Percentiles rank a stretch among this genome's conserved stretches.
Conservation (phyloP, 2,329 filamentous ascomycete genomes). For the Penicillium janthinellum region DNA sequence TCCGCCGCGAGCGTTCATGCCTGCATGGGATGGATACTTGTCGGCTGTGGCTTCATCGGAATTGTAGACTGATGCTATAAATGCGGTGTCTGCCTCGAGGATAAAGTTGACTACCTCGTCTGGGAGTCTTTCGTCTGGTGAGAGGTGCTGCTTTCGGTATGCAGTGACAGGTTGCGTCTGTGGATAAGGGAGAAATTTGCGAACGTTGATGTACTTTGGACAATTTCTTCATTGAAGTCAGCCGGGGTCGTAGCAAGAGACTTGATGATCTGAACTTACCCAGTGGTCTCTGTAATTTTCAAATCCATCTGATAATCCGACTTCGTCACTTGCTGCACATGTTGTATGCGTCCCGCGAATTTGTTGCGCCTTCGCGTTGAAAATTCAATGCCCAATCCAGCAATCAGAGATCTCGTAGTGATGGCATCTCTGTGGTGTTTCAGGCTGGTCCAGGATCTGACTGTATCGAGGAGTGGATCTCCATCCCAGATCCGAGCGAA, state of each 20-base stretch:
- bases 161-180: constrained; percentile 1
- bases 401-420: constrained; percentile 15
- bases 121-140: constrained; percentile 5
- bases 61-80: constrained; percentile 13
- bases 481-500: constrained; percentile 11
- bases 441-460: neutral
- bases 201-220: constrained; percentile 20
- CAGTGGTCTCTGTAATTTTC: constrained; percentile 11
- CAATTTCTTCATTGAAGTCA: constrained; percentile 6
- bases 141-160: constrained; percentile 1
- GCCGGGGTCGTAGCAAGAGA: neutral
- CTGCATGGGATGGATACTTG: constrained; percentile 20
- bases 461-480: constrained; percentile 12
- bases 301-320: constrained; percentile 8
- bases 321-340: neutral
- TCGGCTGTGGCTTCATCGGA: neutral
- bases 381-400: constrained; percentile 24
- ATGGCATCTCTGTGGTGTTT: neutral
- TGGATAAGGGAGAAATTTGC: constrained; percentile 9
- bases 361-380: constrained; percentile 25
- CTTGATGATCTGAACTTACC: constrained; percentile 3
- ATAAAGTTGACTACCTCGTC: constrained; percentile 16
- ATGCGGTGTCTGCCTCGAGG: constrained; percentile 11
- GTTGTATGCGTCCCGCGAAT: constrained; percentile 17
- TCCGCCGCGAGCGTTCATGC: constrained; percentile 26